Conservation (phyloP, 2,329 filamentous ascomycete genomes). For the Pezicula rhizophila region DNA sequence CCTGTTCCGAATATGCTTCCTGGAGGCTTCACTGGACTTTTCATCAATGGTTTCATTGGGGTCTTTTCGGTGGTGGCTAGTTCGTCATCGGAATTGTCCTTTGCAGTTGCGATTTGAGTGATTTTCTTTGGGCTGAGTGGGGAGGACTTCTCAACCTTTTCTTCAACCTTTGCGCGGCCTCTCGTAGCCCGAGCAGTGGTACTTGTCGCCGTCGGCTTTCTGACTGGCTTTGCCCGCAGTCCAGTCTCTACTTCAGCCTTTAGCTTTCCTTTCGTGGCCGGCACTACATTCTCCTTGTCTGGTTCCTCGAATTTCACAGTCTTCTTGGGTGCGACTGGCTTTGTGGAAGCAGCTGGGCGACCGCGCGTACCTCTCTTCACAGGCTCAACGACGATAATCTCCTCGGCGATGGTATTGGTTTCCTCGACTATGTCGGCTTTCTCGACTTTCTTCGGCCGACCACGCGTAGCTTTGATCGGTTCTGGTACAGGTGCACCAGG, state of each 20-base stretch:
- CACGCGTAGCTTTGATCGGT: constrained; percentile 16
- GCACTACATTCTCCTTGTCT: constrained; percentile 57
- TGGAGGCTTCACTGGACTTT: constrained; percentile 48
- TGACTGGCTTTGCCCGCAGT: constrained; percentile 41
- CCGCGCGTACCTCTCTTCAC: constrained; percentile 32
- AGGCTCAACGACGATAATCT: constrained; percentile 27
- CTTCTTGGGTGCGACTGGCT: constrained; percentile 48
- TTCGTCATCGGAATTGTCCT: constrained; percentile 54
- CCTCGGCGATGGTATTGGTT: constrained; percentile 20
- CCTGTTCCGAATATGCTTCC: constrained; percentile 24
- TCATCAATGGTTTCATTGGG: constrained; percentile 46
- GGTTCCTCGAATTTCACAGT: constrained; percentile 55
- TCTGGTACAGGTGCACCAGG: constrained; percentile 12
- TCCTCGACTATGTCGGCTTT: constrained; percentile 11
- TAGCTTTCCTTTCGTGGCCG: constrained; percentile 32
- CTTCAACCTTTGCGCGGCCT: constrained; percentile 24
- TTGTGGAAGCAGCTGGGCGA: constrained; percentile 30
- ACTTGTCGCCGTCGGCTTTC: constrained; percentile 33
- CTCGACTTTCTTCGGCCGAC: constrained; percentile 23
- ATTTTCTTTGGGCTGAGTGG: constrained; percentile 62
- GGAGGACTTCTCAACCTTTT: constrained; percentile 34
- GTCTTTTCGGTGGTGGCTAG: constrained; percentile 46
- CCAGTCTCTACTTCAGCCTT: constrained; percentile 32
- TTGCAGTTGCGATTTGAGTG: constrained; percentile 44
- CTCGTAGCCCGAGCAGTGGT: constrained; percentile 23